A percentile compares a stretch with the other conserved stretches of the same genome.
Evolutionary conservation across 139 green algal genomes (phyloP).

Genomic region (Diplosphaera chodatii): DNA sequence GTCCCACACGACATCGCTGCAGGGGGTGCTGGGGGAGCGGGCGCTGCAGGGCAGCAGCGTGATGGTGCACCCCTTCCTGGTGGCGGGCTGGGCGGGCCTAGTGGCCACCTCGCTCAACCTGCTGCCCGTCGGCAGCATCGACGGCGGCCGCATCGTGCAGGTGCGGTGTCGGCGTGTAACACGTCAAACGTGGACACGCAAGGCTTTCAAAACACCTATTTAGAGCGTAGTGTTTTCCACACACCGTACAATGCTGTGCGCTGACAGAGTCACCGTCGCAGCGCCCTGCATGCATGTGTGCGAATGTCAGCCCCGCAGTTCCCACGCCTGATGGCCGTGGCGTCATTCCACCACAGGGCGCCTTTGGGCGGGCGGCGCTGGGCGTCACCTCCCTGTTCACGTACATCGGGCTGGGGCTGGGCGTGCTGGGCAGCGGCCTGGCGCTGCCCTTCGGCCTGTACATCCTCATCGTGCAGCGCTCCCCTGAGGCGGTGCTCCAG

Average conservation of each 20-base stretch:
- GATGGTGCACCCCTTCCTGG: constrained; percentile 48
- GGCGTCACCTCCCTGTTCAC: constrained; percentile 68
- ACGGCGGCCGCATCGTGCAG: constrained; percentile 71
- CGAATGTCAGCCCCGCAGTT: too few relatives aligned
- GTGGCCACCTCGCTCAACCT: constrained; percentile 75
- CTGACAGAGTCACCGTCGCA: too few relatives aligned
- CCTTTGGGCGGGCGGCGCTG: constrained; percentile 53
- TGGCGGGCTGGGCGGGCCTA: constrained; percentile 80
- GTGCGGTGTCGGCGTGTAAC: too few relatives aligned
- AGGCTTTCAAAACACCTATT: too few relatives aligned
- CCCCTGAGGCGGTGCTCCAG: constrained; percentile 64
- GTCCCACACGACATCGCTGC: too few relatives aligned
- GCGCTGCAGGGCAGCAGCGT: constrained; percentile 20
- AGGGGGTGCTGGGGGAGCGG: constrained; percentile 38
- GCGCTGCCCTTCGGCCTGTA: constrained; percentile 81
- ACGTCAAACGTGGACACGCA: too few relatives aligned
- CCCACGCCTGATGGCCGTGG: too few relatives aligned
- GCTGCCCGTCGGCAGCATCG: constrained; percentile 74
- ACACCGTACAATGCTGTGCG: too few relatives aligned
- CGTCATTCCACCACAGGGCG: constrained; percentile 29
- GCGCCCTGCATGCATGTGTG: too few relatives aligned
- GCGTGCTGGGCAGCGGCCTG: constrained; percentile 65
- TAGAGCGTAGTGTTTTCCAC: too few relatives aligned
- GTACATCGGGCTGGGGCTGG: constrained; percentile 75
- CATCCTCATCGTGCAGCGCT: constrained; percentile 79